phyloP scores from a whole-genome alignment of 805 yeast genomes.

The Wickerhamiella slavikovae region DNA sequence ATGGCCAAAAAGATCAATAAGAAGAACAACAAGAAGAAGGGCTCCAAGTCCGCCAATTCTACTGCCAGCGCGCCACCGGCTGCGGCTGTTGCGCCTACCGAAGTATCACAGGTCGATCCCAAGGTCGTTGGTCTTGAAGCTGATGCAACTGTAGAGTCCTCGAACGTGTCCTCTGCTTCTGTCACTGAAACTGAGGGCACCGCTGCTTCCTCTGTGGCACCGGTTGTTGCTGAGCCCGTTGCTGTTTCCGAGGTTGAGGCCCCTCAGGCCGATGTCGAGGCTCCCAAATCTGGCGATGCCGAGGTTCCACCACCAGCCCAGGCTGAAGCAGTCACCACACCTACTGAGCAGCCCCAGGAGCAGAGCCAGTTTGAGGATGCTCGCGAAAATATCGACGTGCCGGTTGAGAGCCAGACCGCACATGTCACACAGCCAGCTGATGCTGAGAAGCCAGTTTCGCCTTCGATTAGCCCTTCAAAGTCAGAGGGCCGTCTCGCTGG shows the following conservation, averaged over 20 bases:
- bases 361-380: not conserved
- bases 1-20: too few relatives aligned
- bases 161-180: not conserved
- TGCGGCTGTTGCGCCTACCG: not conserved
- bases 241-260: not conserved
- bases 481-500: conserved; percentile 4
- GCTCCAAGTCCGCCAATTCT: too few relatives aligned
- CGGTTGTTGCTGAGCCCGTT: not conserved
- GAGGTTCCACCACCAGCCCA: not conserved
- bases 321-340: not conserved
- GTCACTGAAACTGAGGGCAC: not conserved
- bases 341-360: not conserved
- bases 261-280: not conserved
- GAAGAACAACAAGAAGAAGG: too few relatives aligned
- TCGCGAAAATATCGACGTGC: not conserved
- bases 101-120: not conserved
- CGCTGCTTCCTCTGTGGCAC: not conserved
- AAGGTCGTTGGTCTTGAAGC: not conserved
- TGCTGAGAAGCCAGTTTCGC: too few relatives aligned
- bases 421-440: too few relatives aligned
- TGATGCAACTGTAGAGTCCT: not conserved
- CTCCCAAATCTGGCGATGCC: not conserved
- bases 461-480: too few relatives aligned
- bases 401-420: too few relatives aligned
- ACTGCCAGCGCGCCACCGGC: too few relatives aligned